Evolutionary conservation across 257 asterid genomes (phyloP).

Genomic region (Nicotiana undulata): DNA sequence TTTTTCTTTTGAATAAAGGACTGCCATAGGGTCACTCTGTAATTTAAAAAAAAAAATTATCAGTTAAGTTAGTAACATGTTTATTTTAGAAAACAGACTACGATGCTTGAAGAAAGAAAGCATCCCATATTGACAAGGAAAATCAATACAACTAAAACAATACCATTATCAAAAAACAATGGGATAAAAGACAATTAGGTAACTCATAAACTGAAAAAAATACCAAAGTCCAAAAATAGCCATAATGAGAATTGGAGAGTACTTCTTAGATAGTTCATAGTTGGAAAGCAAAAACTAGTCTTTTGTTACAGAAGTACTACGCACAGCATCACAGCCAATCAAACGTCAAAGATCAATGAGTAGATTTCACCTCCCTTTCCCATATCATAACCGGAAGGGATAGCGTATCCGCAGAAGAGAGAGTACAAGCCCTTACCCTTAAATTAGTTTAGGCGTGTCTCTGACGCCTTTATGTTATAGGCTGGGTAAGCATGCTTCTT

Average conservation of each 20-base stretch:
- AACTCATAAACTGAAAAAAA: neutral
- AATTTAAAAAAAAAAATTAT: conserved; percentile 18
- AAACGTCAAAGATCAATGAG: neutral
- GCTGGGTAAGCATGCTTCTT: neutral
- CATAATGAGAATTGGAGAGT: neutral
- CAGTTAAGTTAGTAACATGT: conserved; percentile 16
- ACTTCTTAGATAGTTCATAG: neutral
- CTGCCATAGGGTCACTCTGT: conserved; percentile 98
- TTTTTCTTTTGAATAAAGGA: conserved; percentile 57
- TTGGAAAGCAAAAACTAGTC: neutral
- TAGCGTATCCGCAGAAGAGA: neutral
- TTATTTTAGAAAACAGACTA: neutral
- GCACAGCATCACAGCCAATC: neutral
- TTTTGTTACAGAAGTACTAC: neutral
- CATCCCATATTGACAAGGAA: neutral
- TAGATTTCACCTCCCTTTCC: neutral
- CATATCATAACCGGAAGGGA: neutral
- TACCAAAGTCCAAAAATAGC: neutral
- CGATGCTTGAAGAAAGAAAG: neutral
- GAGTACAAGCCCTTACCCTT: neutral
- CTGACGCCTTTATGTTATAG: neutral
- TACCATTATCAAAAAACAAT: neutral
- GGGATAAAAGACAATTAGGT: neutral
- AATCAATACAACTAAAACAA: neutral
- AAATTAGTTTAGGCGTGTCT: neutral